Percentiles rank a stretch among this genome's conserved stretches.
These are phyloP conservation scores for Rhodotorula mucilaginosa DNA, from an alignment of 1,284 basidiomycete genomes.

Conservation along the genomic window DNA sequence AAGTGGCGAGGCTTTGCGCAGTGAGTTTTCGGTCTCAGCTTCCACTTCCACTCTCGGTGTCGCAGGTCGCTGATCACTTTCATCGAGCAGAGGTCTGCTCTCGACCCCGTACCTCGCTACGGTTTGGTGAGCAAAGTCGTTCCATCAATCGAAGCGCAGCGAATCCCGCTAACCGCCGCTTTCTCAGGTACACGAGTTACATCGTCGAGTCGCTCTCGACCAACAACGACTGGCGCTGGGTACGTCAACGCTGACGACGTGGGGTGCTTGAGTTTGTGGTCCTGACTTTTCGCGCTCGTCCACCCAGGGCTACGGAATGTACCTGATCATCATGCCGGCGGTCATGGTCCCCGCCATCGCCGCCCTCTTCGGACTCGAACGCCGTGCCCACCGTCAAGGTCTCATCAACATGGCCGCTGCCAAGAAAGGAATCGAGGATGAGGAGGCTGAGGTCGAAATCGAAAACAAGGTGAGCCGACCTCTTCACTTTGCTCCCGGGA, in stretches of 20 bases:
- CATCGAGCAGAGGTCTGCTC: slow-evolving; percentile 12
- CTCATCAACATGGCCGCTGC: slow-evolving; percentile 19
- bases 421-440: not conserved
- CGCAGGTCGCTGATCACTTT: too few species aligned
- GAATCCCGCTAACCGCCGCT: not conserved
- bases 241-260: not conserved
- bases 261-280: not conserved
- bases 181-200: slow-evolving; percentile 27
- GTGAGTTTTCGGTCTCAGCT: too few species aligned
- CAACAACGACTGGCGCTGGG: slow-evolving; percentile 19
- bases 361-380: slow-evolving; percentile 38
- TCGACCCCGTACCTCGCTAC: slow-evolving; percentile 34
- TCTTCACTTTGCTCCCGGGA: not conserved
- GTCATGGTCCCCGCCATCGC: slow-evolving; percentile 2
- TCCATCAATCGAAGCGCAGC: too few species aligned
- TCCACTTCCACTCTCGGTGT: fast-evolving
- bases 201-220: slow-evolving; percentile 27
- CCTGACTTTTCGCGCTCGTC: not conserved
- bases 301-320: slow-evolving; percentile 39
- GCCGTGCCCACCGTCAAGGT: slow-evolving; percentile 8
- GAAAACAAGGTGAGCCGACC: not conserved
- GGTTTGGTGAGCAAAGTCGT: not conserved
- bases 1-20: slow-evolving; percentile 32
- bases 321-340: slow-evolving; percentile 3
- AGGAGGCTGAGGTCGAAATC: slow-evolving; percentile 7